Evolutionary conservation across 768 basidiomycete genomes (phyloP).

Genomic region (Phylloporus rhodoxanthus): DNA sequence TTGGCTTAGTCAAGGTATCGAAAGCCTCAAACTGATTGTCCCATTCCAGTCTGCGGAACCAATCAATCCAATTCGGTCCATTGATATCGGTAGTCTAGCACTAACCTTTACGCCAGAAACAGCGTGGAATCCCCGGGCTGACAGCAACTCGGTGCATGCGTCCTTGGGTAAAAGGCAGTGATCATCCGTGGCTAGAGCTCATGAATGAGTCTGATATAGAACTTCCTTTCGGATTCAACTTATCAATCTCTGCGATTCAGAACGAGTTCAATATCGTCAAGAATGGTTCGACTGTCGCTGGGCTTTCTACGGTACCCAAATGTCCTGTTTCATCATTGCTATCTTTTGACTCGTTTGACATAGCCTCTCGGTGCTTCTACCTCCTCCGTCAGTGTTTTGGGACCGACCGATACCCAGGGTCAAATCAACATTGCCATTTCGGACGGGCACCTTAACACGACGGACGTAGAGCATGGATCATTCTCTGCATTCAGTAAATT

Average conservation of each 20-base stretch:
- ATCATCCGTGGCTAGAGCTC: not conserved
- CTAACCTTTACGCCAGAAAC: constrained; percentile 48
- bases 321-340: not conserved
- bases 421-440: constrained; percentile 58
- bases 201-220: constrained; percentile 32
- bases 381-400: constrained; percentile 51
- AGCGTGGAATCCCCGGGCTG: constrained; percentile 54
- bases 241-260: constrained; percentile 54
- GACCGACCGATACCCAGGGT: constrained; percentile 52
- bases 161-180: constrained; percentile 39
- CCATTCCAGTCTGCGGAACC: constrained; percentile 48
- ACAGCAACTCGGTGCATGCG: constrained; percentile 57
- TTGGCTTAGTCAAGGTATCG: constrained; percentile 62
- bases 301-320: constrained; percentile 48
- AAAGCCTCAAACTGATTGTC: constrained; percentile 52
- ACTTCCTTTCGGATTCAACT: constrained; percentile 65
- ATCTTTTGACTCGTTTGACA: constrained; percentile 1
- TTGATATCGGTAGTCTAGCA: constrained; percentile 54
- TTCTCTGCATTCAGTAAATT: constrained; percentile 59
- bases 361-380: constrained; percentile 60
- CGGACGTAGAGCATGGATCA: constrained; percentile 40
- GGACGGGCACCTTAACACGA: constrained; percentile 46
- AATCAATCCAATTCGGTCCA: constrained; percentile 60
- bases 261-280: constrained; percentile 60
- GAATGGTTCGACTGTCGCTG: constrained; percentile 48